phyloP scores from a whole-genome alignment of 2,329 filamentous ascomycete species.

The Colletotrichum orchidophilum region DNA sequence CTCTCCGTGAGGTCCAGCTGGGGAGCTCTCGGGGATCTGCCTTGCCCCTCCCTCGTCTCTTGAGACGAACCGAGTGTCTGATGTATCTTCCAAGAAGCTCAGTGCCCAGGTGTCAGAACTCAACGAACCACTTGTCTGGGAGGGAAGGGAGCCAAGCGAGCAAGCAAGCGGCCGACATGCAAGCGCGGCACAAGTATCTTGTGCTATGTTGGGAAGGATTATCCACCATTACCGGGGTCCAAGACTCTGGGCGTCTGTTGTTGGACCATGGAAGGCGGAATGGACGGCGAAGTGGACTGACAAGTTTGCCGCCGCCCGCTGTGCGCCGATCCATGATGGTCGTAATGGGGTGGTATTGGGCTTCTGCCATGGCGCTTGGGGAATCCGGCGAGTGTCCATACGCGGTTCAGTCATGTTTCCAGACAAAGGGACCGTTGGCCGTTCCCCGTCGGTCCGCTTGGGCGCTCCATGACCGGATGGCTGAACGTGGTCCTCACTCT shows the following conservation, averaged over 20 bases:
- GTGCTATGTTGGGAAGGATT: constrained; percentile 14
- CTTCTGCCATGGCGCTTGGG: constrained; percentile 23
- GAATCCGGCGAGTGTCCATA: constrained; percentile 13
- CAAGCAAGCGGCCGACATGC: background rate
- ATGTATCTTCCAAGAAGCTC: background rate
- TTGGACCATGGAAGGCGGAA: background rate
- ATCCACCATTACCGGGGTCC: constrained; percentile 7
- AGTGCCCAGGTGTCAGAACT: constrained; percentile 20
- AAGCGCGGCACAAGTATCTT: background rate
- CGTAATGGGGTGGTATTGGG: background rate
- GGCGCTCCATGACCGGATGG: constrained; percentile 23
- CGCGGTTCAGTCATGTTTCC: constrained; percentile 24
- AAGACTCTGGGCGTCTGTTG: constrained; percentile 19
- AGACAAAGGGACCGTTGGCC: constrained; percentile 28
- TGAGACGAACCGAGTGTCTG: constrained; percentile 18
- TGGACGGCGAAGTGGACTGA: constrained; percentile 9
- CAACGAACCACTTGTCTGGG: constrained; percentile 20
- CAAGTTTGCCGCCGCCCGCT: constrained; percentile 25
- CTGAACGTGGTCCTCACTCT: constrained; percentile 24
- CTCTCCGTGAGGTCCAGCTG: constrained; percentile 15
- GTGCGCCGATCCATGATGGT: constrained; percentile 1
- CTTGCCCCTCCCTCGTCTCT: background rate
- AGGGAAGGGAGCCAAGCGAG: constrained; percentile 14
- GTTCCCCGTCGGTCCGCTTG: constrained; percentile 29
- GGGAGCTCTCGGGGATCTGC: constrained; percentile 16